phyloP scores from a whole-genome alignment of 495 filamentous ascomycete genomes.

The Neurospora sp. region DNA sequence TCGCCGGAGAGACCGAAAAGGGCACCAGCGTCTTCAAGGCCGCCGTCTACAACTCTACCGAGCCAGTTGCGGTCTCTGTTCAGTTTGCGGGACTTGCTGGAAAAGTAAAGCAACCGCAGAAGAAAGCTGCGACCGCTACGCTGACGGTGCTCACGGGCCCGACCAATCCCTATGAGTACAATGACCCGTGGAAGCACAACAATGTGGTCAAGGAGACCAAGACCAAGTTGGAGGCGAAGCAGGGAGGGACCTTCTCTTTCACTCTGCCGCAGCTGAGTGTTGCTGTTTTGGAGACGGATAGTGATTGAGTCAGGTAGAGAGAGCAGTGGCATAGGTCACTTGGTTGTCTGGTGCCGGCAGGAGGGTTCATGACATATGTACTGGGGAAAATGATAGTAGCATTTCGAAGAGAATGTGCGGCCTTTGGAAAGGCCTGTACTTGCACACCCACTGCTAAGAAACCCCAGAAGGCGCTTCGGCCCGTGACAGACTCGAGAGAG shows the following conservation, averaged over 20 bases:
- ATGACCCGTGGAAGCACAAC: constrained; percentile 24
- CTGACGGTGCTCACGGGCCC: constrained; percentile 52
- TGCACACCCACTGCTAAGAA: not conserved
- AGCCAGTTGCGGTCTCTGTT: constrained; percentile 37
- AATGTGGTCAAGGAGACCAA: constrained; percentile 34
- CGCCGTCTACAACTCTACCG: constrained; percentile 55
- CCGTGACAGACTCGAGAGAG: not conserved
- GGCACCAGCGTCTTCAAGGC: constrained; percentile 46
- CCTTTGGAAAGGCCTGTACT: not conserved
- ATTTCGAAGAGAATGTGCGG: not conserved
- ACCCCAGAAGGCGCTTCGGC: not conserved
- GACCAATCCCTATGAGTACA: constrained; percentile 29
- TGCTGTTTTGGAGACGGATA: constrained; percentile 35
- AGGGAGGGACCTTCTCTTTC: constrained; percentile 38
- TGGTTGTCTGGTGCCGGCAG: too few relatives aligned
- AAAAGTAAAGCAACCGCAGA: not conserved
- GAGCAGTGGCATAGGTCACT: not conserved
- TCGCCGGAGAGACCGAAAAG: constrained; percentile 32
- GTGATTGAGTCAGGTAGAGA: not conserved
- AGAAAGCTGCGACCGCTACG: constrained; percentile 31
- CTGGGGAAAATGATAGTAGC: too few relatives aligned
- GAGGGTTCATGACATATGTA: too few relatives aligned
- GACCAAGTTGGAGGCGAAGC: constrained; percentile 32
- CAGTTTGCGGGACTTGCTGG: constrained; percentile 42
- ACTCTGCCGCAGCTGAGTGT: constrained; percentile 41